Evolutionary conservation across 2,329 filamentous ascomycete genomes (phyloP).

Genomic region (Aspergillus ibericus): DNA sequence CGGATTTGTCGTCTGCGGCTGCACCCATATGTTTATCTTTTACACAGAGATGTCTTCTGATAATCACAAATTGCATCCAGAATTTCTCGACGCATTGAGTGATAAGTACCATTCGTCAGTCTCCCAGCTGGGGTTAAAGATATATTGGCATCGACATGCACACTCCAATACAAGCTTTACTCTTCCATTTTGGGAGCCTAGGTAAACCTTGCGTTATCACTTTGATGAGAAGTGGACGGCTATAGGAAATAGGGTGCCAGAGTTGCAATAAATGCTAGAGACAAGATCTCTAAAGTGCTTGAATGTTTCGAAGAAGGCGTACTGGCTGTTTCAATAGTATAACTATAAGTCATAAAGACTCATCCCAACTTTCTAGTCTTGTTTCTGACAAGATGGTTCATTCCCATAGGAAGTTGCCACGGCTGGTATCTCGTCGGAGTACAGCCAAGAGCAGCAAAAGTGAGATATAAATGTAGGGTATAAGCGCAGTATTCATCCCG

Average conservation of each 20-base stretch:
- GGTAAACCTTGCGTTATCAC: slow-evolving; percentile 97
- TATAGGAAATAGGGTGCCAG: slow-evolving; percentile 73
- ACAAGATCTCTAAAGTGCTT: no score
- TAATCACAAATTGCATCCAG: slow-evolving; percentile 43
- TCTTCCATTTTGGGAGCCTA: slow-evolving; percentile 91
- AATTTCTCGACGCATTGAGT: slow-evolving; percentile 99
- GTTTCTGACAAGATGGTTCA: no score
- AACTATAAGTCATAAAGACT: no score
- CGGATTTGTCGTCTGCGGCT: no score
- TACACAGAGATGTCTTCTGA: no score
- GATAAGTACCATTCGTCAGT: slow-evolving; percentile 85
- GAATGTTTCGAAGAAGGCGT: no score
- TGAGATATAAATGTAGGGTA: slow-evolving; percentile 39
- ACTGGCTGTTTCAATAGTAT: no score
- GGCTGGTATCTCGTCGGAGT: background rate
- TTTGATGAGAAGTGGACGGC: slow-evolving; percentile 95
- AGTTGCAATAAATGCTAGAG: slow-evolving; percentile 42
- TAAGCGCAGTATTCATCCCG: no score
- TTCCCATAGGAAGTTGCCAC: no score
- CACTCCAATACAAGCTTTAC: slow-evolving; percentile 95
- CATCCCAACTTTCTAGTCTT: no score
- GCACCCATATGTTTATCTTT: no score
- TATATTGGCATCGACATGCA: slow-evolving; percentile 97
- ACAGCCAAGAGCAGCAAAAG: background rate
- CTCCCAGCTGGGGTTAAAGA: slow-evolving; percentile 92